phyloP scores from a whole-genome alignment of 192 early-diverging fungal species.

The Backusella macrospora region DNA sequence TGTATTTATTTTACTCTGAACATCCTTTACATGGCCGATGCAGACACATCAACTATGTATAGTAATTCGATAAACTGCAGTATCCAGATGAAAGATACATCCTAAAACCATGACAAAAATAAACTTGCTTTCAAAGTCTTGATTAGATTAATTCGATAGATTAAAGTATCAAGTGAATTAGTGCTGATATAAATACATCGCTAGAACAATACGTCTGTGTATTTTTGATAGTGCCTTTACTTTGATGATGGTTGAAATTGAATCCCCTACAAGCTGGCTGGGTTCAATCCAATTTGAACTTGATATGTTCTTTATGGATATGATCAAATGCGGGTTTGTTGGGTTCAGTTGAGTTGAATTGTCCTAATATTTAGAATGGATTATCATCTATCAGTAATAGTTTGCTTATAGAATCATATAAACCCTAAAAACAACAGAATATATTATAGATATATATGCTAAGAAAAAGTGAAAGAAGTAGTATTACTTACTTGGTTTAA shows the following conservation, averaged over 20 bases:
- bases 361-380: not conserved
- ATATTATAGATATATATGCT: not conserved
- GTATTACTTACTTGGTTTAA: not conserved
- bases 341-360: not conserved
- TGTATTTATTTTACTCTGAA: constrained; percentile 52
- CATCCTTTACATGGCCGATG: constrained; percentile 34
- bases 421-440: constrained; percentile 11
- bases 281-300: not conserved
- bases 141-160: not conserved
- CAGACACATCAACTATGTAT: constrained; percentile 47
- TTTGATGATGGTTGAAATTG: not conserved
- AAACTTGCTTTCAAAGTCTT: constrained; percentile 50
- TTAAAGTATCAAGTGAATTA: not conserved
- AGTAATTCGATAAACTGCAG: constrained; percentile 43
- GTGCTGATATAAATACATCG: not conserved
- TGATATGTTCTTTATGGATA: not conserved
- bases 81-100: constrained; percentile 50
- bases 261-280: not conserved
- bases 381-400: not conserved
- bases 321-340: not conserved
- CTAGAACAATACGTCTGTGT: constrained; percentile 20
- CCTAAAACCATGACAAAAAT: constrained; percentile 50
- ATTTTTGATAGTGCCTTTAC: not conserved
- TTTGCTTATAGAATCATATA: constrained; percentile 23
- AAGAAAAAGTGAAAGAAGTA: not conserved